Evolutionary conservation across 495 filamentous ascomycete genomes (phyloP).

Genomic region (Talaromyces nanjingensis): DNA sequence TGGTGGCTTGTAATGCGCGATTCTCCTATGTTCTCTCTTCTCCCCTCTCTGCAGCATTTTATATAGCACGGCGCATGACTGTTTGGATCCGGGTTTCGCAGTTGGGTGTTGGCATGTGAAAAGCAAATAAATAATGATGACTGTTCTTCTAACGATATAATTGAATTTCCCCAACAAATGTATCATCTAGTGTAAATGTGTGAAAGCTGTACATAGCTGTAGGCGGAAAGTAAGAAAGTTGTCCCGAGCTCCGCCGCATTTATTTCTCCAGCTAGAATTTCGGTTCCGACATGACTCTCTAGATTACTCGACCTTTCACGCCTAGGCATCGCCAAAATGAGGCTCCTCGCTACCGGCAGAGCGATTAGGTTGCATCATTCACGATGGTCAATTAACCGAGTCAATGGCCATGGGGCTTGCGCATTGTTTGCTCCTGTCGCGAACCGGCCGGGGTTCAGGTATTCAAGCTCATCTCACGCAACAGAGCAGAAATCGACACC

Average conservation of each 20-base stretch:
- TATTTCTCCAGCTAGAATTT: not conserved
- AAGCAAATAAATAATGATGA: constrained; percentile 3
- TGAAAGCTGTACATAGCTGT: not conserved
- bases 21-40: not conserved
- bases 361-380: constrained; percentile 34
- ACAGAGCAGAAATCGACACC: constrained; percentile 14
- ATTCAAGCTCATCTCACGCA: constrained; percentile 27
- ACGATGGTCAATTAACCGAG: constrained; percentile 29
- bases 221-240: not conserved
- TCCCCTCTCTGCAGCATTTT: constrained; percentile 10
- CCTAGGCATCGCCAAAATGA: constrained; percentile 23
- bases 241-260: constrained; percentile 3
- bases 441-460: constrained; percentile 22
- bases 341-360: constrained; percentile 37
- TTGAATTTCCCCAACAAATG: not conserved
- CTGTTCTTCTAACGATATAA: not conserved
- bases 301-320: not conserved
- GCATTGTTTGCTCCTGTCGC: constrained; percentile 18
- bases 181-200: not conserved
- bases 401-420: constrained; percentile 15
- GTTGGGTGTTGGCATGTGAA: constrained; percentile 6
- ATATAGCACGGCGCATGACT: constrained; percentile 10
- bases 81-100: not conserved
- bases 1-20: not conserved
- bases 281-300: not conserved